phyloP scores from a whole-genome alignment of 805 yeast species.

The Starmerella tilneyi region DNA sequence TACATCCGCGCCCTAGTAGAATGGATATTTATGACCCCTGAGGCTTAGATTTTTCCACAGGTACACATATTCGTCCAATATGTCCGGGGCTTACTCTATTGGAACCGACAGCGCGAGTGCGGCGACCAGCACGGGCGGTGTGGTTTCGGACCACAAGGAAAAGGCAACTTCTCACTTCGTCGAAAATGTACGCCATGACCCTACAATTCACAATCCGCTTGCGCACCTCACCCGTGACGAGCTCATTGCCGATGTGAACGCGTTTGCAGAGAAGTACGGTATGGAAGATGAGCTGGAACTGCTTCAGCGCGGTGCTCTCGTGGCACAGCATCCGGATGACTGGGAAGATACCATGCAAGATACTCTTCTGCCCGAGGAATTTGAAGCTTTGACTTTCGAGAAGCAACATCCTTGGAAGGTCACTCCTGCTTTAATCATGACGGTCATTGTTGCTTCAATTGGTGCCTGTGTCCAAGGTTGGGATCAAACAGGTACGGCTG shows the following conservation, averaged over 20 bases:
- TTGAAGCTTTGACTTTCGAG: conserved; percentile 35
- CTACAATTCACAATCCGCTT: conserved; percentile 13
- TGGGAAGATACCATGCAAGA: conserved; percentile 16
- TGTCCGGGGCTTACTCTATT: too few species aligned
- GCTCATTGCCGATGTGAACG: conserved; percentile 14
- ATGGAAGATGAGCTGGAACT: conserved; percentile 24
- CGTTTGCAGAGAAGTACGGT: conserved; percentile 15
- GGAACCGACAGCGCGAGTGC: conserved; percentile 6
- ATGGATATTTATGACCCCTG: too few species aligned
- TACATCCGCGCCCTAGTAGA: too few species aligned
- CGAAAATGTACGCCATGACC: conserved; percentile 7
- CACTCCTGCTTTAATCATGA: conserved; percentile 33
- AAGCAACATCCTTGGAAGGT: conserved; percentile 38
- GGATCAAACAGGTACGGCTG: conserved; percentile 64
- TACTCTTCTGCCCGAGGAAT: conserved; percentile 28
- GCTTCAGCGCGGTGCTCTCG: conserved; percentile 40
- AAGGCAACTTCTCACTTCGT: background rate
- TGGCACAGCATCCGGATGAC: conserved; percentile 40
- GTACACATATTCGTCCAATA: background rate
- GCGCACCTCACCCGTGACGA: conserved; percentile 12
- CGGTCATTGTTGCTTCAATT: conserved; percentile 51
- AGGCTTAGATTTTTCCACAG: too few species aligned
- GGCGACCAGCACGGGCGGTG: background rate
- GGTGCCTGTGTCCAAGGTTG: conserved; percentile 64
- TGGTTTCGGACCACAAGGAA: conserved; percentile 1